Conservation (phyloP, 1,139 yeast species). For the Debaryomycetaceae sp. region DNA sequence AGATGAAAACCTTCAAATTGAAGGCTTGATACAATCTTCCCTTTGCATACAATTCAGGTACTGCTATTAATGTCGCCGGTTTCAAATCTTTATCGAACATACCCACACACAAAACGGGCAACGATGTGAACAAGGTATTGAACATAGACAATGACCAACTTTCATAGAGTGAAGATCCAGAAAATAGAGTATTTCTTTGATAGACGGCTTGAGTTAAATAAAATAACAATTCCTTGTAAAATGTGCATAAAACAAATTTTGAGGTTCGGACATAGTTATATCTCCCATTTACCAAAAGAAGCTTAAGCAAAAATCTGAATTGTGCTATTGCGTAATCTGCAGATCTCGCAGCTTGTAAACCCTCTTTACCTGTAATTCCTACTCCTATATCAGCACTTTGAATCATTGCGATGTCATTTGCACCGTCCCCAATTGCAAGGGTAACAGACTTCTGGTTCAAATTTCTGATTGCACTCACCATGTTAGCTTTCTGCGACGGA, state of each 20-base stretch:
- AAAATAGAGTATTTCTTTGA: slow-evolving; percentile 83
- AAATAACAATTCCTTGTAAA: slow-evolving; percentile 88
- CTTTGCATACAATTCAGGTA: slow-evolving; percentile 81
- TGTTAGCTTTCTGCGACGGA: slow-evolving; percentile 91
- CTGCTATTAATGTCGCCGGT: slow-evolving; percentile 84
- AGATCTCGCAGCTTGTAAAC: slow-evolving; percentile 92
- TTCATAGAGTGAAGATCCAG: slow-evolving; percentile 92
- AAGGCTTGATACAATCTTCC: slow-evolving; percentile 80
- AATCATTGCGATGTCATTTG: slow-evolving; percentile 98
- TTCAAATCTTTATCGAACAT: slow-evolving; percentile 89
- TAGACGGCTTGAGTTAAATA: slow-evolving; percentile 85
- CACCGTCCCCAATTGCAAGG: slow-evolving; percentile 98
- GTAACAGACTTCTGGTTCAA: slow-evolving; percentile 70
- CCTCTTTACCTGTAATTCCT: slow-evolving; percentile 96
- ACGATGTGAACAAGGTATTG: slow-evolving; percentile 89
- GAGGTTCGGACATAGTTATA: slow-evolving; percentile 91
- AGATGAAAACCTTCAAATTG: slow-evolving; percentile 62
- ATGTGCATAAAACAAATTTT: slow-evolving; percentile 89
- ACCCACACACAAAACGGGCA: slow-evolving; percentile 92
- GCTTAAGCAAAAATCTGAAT: slow-evolving; percentile 76
- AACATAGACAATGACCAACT: slow-evolving; percentile 97
- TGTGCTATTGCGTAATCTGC: slow-evolving; percentile 97
- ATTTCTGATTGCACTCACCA: slow-evolving; percentile 76
- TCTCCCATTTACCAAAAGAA: slow-evolving; percentile 89
- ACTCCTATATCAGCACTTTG: slow-evolving; percentile 98